phyloP scores from a whole-genome alignment of 1,284 basidiomycete species.

The Marasmius fiardii region DNA sequence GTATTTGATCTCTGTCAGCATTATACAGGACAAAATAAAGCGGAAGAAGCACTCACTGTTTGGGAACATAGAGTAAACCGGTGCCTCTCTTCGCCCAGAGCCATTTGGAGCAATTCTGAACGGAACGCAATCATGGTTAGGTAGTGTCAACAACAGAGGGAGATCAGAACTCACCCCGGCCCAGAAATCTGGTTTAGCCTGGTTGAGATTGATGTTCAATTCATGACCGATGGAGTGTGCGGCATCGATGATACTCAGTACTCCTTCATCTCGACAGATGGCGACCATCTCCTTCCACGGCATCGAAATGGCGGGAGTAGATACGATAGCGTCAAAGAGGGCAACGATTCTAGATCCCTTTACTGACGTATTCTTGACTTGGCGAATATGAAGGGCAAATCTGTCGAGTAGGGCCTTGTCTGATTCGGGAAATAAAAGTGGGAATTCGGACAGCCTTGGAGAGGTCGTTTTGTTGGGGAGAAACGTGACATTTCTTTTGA shows the following conservation, averaged over 20 bases:
- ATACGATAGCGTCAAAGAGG: slow-evolving; percentile 73
- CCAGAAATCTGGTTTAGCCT: slow-evolving; percentile 75
- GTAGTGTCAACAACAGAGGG: not conserved
- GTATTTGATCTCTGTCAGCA: too few relatives aligned
- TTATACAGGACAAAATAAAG: not conserved
- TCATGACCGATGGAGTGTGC: slow-evolving; percentile 79
- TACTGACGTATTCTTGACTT: not conserved
- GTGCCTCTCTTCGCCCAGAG: slow-evolving; percentile 68
- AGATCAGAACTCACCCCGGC: slow-evolving; percentile 50
- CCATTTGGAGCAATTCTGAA: slow-evolving; percentile 88
- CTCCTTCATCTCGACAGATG: slow-evolving; percentile 64
- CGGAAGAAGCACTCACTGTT: slow-evolving; percentile 44
- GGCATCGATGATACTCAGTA: slow-evolving; percentile 75
- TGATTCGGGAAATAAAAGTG: slow-evolving; percentile 61
- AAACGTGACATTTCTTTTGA: not conserved
- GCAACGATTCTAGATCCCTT: slow-evolving; percentile 55
- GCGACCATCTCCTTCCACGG: slow-evolving; percentile 81
- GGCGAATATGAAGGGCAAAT: slow-evolving; percentile 44
- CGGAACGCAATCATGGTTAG: not conserved
- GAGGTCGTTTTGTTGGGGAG: slow-evolving; percentile 54
- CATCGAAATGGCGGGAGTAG: slow-evolving; percentile 66
- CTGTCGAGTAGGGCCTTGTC: slow-evolving; percentile 53
- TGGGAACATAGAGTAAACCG: slow-evolving; percentile 76
- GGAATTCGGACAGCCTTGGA: slow-evolving; percentile 51
- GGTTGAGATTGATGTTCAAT: slow-evolving; percentile 54